Evolutionary conservation across 2,329 filamentous ascomycete genomes (phyloP).

Genomic region (Nigrograna mackinnonii): DNA sequence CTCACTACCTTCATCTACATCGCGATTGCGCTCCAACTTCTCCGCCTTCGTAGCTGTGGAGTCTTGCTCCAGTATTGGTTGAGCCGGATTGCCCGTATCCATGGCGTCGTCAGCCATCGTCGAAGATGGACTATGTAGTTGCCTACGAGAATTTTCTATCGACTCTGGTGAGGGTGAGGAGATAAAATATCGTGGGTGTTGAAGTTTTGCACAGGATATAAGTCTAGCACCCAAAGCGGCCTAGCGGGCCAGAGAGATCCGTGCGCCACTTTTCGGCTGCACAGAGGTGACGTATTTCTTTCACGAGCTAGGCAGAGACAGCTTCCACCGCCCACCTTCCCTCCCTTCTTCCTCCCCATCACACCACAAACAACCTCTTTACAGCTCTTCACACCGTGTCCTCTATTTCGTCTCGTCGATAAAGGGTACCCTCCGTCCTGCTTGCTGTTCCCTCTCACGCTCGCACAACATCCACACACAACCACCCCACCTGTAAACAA

Average conservation of each 20-base stretch:
- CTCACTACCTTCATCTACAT: slow-evolving; percentile 23
- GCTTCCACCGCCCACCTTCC: slow-evolving; percentile 5
- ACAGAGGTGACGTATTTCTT: slow-evolving; percentile 33
- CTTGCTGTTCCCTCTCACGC: slow-evolving; percentile 1
- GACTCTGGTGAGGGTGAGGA: background rate
- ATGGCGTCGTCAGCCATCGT: slow-evolving; percentile 8
- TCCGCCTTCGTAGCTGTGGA: slow-evolving; percentile 45
- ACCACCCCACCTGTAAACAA: slow-evolving; percentile 26
- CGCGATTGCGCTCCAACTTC: slow-evolving; percentile 39
- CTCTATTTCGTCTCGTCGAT: slow-evolving; percentile 7
- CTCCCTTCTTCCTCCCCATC: slow-evolving; percentile 1
- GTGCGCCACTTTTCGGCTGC: slow-evolving; percentile 15
- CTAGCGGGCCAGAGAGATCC: slow-evolving; percentile 1
- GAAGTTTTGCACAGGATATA: too few species aligned
- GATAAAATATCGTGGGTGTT: background rate
- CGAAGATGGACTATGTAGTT: background rate
- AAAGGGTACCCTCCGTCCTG: background rate
- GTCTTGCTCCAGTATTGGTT: slow-evolving; percentile 36
- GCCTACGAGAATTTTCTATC: background rate
- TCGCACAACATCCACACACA: slow-evolving; percentile 3
- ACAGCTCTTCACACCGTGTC: slow-evolving; percentile 7
- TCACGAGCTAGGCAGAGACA: slow-evolving; percentile 31
- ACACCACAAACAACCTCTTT: background rate
- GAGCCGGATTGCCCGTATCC: slow-evolving; percentile 32
- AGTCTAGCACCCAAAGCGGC: slow-evolving; percentile 2